Conservation (phyloP, 257 asterid genomes). For the Capsicum chinense region DNA sequence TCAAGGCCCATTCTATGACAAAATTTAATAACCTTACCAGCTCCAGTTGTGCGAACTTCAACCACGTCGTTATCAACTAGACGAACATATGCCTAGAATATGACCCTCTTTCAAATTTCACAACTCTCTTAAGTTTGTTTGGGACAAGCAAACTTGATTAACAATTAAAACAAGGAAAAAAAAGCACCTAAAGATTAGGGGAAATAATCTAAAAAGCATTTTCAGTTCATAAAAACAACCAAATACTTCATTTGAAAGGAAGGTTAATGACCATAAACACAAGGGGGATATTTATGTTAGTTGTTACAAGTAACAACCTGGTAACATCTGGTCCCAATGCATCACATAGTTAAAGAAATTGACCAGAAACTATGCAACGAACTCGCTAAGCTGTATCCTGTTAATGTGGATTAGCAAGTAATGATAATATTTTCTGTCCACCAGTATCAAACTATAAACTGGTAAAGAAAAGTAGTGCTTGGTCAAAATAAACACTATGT, state of each 20-base stretch:
- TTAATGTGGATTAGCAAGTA: slow-evolving; percentile 6
- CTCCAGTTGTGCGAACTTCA: slow-evolving; percentile 47
- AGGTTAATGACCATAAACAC: background rate
- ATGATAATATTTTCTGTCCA: background rate
- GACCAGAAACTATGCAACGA: slow-evolving; percentile 47
- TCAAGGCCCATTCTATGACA: slow-evolving; percentile 43
- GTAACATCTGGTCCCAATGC: slow-evolving; percentile 52
- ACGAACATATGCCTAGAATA: slow-evolving; percentile 47
- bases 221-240: slow-evolving; percentile 15
- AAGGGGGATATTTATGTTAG: background rate
- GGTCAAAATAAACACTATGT: background rate
- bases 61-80: slow-evolving; percentile 45
- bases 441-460: background rate
- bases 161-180: background rate
- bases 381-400: slow-evolving; percentile 48
- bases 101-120: slow-evolving; percentile 30
- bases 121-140: background rate
- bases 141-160: background rate
- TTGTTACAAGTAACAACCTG: slow-evolving; percentile 33
- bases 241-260: background rate
- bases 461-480: background rate
- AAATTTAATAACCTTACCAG: slow-evolving; percentile 44
- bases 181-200: background rate
- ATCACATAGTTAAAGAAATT: slow-evolving; percentile 42
- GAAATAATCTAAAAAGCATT: background rate